Conservation (phyloP, 208 protist genomes). For the Wallacemonas sp. region DNA sequence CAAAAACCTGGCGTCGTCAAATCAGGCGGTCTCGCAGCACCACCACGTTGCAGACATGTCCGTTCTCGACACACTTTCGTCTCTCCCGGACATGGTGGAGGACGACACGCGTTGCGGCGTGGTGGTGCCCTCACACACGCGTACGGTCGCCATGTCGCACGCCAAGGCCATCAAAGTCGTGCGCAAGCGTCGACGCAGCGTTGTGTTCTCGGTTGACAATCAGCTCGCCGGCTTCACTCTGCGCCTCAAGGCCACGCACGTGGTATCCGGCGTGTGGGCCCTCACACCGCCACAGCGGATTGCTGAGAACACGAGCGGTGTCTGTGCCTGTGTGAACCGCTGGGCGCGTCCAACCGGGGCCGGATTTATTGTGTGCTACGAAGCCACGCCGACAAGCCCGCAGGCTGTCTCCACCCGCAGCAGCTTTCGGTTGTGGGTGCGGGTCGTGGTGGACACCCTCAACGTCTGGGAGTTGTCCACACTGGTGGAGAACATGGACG, state of each 20-base stretch:
- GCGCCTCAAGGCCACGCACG: conserved; percentile 56
- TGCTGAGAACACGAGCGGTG: conserved; percentile 25
- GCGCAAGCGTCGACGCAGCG: conserved; percentile 41
- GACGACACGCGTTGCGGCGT: conserved; percentile 45
- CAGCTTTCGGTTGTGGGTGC: conserved; percentile 63
- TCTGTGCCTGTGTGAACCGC: conserved; percentile 72
- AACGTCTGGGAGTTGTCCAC: conserved; percentile 43
- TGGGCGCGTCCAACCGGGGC: conserved; percentile 71
- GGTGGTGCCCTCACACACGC: conserved; percentile 65
- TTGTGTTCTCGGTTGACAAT: conserved; percentile 67
- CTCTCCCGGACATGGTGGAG: conserved; percentile 40
- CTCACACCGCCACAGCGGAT: conserved; percentile 56
- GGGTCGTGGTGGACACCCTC: conserved; percentile 52
- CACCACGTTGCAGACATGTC: conserved; percentile 27
- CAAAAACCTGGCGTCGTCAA: conserved; percentile 17
- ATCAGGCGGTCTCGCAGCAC: conserved; percentile 18
- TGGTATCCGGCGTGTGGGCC: conserved; percentile 67
- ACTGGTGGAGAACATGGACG: conserved; percentile 28
- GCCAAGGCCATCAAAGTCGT: conserved; percentile 30
- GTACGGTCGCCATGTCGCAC: conserved; percentile 57
- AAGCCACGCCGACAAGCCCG: conserved; percentile 21
- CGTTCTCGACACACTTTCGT: neutral
- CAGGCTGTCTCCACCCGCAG: conserved; percentile 7
- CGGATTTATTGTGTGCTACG: conserved; percentile 80
- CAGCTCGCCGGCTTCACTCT: conserved; percentile 41